Conservation (phyloP, 228 moss, liverwort and hornwort genomes). For the Sphagnum fallax region DNA sequence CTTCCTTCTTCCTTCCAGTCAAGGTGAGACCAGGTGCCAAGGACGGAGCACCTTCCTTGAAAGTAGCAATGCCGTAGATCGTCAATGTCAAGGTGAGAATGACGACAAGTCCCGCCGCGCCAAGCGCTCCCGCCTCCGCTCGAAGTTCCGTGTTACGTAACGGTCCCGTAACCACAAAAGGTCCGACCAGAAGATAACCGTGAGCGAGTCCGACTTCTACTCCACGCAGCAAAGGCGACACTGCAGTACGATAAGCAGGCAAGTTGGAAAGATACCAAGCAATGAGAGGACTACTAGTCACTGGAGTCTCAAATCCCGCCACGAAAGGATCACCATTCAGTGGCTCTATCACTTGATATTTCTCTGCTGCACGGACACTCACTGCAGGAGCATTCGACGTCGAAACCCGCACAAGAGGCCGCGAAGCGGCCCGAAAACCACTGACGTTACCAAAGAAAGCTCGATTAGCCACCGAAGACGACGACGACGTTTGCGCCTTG, state of each 20-base stretch:
- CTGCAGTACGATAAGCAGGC: slow-evolving; percentile 95
- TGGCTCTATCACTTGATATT: slow-evolving; percentile 95
- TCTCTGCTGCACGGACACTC: slow-evolving; percentile 31
- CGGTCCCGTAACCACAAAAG: slow-evolving; percentile 77
- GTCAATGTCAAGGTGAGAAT: slow-evolving; percentile 75
- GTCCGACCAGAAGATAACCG: slow-evolving; percentile 82
- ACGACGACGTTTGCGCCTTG: slow-evolving; percentile 11
- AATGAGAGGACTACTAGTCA: slow-evolving; percentile 80
- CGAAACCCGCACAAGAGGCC: slow-evolving; percentile 14
- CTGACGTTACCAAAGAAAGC: slow-evolving; percentile 68
- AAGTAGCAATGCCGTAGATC: slow-evolving; percentile 91
- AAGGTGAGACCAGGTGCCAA: slow-evolving; percentile 66
- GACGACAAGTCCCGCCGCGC: slow-evolving; percentile 73
- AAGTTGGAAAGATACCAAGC: slow-evolving; percentile 96
- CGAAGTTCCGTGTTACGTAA: slow-evolving; percentile 68
- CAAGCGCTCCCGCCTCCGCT: slow-evolving; percentile 63
- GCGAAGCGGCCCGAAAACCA: slow-evolving; percentile 27
- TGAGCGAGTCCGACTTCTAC: slow-evolving; percentile 93
- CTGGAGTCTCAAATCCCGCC: slow-evolving; percentile 84
- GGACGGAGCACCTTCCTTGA: slow-evolving; percentile 82
- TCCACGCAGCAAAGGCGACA: slow-evolving; percentile 78
- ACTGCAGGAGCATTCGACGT: slow-evolving; percentile 23
- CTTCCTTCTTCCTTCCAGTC: slow-evolving; percentile 79
- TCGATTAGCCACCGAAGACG: slow-evolving; percentile 17
- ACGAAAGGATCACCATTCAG: slow-evolving; percentile 94